A percentile compares a stretch with the other conserved stretches of the same genome.
phyloP scores from a whole-genome alignment of 768 basidiomycete species.

The Chlorophyllum brunneum region DNA sequence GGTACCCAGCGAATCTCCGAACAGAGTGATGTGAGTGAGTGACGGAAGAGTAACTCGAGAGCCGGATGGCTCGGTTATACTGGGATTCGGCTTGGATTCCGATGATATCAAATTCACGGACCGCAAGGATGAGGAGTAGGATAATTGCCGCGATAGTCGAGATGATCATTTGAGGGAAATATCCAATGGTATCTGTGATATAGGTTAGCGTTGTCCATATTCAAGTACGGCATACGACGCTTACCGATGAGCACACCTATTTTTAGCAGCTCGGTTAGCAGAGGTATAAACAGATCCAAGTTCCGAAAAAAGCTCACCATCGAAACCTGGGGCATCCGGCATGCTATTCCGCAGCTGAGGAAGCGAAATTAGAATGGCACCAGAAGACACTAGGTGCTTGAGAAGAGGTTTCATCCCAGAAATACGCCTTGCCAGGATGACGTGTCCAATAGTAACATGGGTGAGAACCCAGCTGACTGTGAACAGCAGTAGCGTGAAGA shows the following conservation, averaged over 20 bases:
- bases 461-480: slow-evolving; percentile 48
- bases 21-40: background rate
- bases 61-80: slow-evolving; percentile 13
- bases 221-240: slow-evolving; percentile 8
- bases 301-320: slow-evolving; percentile 26
- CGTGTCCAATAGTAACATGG: slow-evolving; percentile 46
- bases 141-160: slow-evolving; percentile 34
- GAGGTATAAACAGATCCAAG: slow-evolving; percentile 1
- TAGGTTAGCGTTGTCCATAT: background rate
- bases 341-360: slow-evolving; percentile 51
- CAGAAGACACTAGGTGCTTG: slow-evolving; percentile 35
- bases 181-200: slow-evolving; percentile 46
- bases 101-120: slow-evolving; percentile 34
- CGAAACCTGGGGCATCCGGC: slow-evolving; percentile 54
- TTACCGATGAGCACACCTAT: slow-evolving; percentile 47
- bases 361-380: slow-evolving; percentile 40
- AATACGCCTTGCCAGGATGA: slow-evolving; percentile 37
- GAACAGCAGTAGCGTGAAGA: slow-evolving; percentile 44
- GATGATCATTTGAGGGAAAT: slow-evolving; percentile 56
- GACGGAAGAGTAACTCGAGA: slow-evolving; percentile 15
- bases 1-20: background rate
- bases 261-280: background rate
- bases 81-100: slow-evolving; percentile 11
- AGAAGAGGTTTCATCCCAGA: slow-evolving; percentile 26
- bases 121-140: slow-evolving; percentile 39